Conservation (phyloP, 75 land plant species). For the Cryptomeria japonica region DNA sequence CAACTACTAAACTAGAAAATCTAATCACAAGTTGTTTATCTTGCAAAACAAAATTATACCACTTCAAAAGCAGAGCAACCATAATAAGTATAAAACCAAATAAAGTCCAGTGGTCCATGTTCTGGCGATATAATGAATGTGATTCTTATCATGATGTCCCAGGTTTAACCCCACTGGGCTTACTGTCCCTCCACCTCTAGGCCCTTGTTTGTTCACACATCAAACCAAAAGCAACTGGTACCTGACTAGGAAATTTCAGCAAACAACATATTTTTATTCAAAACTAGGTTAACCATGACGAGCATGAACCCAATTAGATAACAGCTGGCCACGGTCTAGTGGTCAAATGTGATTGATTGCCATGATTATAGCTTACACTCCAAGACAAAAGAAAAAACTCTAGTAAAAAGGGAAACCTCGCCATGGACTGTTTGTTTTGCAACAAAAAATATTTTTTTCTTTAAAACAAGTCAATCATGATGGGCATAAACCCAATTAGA, state of each 20-base stretch:
- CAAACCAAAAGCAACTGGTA: neutral
- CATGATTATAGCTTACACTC: neutral
- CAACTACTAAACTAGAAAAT: neutral
- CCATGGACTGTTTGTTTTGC: neutral
- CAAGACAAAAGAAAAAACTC: neutral
- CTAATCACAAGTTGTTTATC: neutral
- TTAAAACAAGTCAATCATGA: neutral
- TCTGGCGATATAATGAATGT: neutral
- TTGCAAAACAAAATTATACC: neutral
- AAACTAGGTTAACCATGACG: neutral
- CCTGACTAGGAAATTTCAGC: neutral
- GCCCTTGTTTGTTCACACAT: neutral
- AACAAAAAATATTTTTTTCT: neutral
- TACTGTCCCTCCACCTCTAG: neutral
- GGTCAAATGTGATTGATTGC: neutral
- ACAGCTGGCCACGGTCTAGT: neutral
- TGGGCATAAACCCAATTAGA: neutral
- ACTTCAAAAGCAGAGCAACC: neutral
- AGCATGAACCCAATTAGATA: neutral
- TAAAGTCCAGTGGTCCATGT: neutral
- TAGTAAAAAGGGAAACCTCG: neutral
- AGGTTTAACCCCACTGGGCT: neutral
- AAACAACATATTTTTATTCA: neutral
- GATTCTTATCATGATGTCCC: neutral
- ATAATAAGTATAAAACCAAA: neutral